Evolutionary conservation across 768 basidiomycete genomes (phyloP), one percentile per base, ranked within the genome.

Genomic region (Tulasnella sp.): DNA sequence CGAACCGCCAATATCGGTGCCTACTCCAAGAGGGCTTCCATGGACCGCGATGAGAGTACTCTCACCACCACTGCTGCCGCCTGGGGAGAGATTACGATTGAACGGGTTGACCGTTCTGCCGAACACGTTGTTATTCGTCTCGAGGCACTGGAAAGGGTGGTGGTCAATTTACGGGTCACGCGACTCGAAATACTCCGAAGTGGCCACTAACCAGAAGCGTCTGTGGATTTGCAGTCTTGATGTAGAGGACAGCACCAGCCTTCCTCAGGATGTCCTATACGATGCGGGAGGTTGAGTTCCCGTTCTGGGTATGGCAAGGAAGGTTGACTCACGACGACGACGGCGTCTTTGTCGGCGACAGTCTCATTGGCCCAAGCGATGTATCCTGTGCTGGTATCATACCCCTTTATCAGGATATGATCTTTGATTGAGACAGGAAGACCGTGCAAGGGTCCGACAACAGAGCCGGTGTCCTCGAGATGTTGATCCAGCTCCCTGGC

Each of bases 401-500:
- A 63, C 34, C 70, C 74, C 54, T 73, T 69, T 48, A 75, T 63
- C 51, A 72, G 69, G 64, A 78, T 70, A 62, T 78, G 74, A 58
- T 74, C 72, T 48, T 67, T 66, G 45, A 67, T 61, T n/a, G 65
- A 65, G 31, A 67, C 62, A 3, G 65, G 64, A 7, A 67, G 56
- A 15, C 62, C 62, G 35, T 61, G 62, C 8, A 63, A 45, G n/a
- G 60, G 60, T 21, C 60, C 59, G 51, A 59, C 51, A 9, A 59
- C 59, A 17, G 39, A 37, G 15, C 79, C 78, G 0, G 76, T 80
- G 54, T 67, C 60, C 14, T 63, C 53, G 31, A 77, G 64, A 63
- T 77, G 64, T 21, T 67, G 70, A 62, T 82, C 80, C 19, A 82
- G 68, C 60, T 78, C 69, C 48, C 63, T 67, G 3, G 81, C 81